Conservation (phyloP, 2,329 filamentous ascomycete genomes). For the Phoma sp. region DNA sequence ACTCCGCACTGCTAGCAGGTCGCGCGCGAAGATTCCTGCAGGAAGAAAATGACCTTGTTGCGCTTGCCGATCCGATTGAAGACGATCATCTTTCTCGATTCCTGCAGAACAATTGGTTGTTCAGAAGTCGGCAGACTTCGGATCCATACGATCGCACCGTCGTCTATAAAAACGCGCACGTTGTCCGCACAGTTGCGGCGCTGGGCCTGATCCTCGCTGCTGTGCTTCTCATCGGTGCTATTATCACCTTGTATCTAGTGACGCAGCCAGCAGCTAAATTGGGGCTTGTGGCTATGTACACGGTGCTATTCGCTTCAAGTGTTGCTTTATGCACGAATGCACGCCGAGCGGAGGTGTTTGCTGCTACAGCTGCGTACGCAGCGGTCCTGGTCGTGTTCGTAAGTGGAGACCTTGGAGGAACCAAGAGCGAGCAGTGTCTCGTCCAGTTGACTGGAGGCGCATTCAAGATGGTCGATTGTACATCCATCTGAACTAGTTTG, state of each 20-base stretch:
- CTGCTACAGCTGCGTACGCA: no score
- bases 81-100: no score
- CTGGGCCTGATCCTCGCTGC: slow-evolving; percentile 21
- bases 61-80: no score
- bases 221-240: slow-evolving; percentile 29
- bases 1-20: no score
- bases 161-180: slow-evolving; percentile 8
- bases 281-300: slow-evolving; percentile 27
- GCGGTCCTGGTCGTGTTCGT: slow-evolving; percentile 33
- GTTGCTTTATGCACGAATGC: slow-evolving; percentile 1
- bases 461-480: not conserved
- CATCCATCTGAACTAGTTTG: no score
- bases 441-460: slow-evolving; percentile 16
- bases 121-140: no score
- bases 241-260: slow-evolving; percentile 27
- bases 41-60: no score
- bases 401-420: slow-evolving; percentile 23
- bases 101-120: no score
- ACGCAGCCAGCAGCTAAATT: slow-evolving; percentile 20
- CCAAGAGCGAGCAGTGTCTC: slow-evolving; percentile 8
- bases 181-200: slow-evolving; percentile 14
- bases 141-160: no score
- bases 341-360: slow-evolving; percentile 14
- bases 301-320: slow-evolving; percentile 25
- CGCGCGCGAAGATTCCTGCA: no score